Percentiles rank a stretch among this genome's conserved stretches.
Evolutionary conservation across 2,329 filamentous ascomycete genomes (phyloP).

Genomic region (Biscogniauxia mediterranea): DNA sequence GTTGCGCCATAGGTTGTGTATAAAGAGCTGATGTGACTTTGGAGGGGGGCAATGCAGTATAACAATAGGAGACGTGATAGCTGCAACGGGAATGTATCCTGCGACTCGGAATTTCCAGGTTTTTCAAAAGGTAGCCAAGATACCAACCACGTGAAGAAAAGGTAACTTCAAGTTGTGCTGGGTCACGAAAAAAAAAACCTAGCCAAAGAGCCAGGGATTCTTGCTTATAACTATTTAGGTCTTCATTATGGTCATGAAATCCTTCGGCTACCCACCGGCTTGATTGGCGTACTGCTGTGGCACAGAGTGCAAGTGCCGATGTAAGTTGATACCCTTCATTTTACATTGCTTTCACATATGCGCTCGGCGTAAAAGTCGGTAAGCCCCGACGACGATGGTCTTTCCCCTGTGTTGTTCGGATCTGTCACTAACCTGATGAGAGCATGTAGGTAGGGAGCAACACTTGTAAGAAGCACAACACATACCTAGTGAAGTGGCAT

Average conservation of each 20-base stretch:
- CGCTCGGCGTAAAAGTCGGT: not conserved
- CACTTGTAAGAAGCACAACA: not conserved
- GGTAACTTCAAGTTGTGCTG: not conserved
- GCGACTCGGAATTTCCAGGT: not conserved
- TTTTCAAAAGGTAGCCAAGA: not conserved
- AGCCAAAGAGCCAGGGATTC: not conserved
- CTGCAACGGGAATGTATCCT: not conserved
- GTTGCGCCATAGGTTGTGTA: constrained; percentile 4
- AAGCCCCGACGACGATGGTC: not conserved
- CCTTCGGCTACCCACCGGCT: not conserved
- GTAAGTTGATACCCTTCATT: not conserved
- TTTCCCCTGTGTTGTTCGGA: not conserved
- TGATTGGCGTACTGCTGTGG: not conserved
- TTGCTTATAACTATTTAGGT: not conserved
- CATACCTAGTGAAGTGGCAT: not conserved
- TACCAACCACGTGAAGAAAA: not conserved
- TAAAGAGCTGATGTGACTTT: not conserved
- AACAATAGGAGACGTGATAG: not conserved
- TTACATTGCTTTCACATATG: not conserved
- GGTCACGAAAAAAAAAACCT: not conserved
- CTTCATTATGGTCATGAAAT: not conserved
- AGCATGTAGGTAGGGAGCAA: not conserved
- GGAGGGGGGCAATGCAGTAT: not conserved
- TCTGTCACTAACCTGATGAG: not conserved
- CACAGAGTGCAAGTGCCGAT: not conserved